phyloP scores from a whole-genome alignment of 1,139 yeast genomes.

The Blastobotrys persicus region DNA sequence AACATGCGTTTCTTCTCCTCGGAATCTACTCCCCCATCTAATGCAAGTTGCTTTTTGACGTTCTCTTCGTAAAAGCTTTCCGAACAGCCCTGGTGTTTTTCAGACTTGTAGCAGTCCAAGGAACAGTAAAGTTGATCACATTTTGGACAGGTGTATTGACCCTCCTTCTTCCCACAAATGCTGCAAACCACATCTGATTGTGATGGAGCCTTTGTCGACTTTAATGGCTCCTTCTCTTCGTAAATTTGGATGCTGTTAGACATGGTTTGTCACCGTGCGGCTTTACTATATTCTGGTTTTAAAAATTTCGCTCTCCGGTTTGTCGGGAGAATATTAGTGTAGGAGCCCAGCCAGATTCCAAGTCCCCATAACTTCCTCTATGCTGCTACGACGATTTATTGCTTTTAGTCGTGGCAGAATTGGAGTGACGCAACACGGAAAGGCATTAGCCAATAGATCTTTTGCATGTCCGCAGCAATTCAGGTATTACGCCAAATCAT shows the following conservation, averaged over 20 bases:
- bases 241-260: neutral
- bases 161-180: conserved; percentile 18
- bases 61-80: conserved; percentile 23
- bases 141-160: conserved; percentile 28
- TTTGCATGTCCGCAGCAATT: too few species aligned
- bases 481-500: neutral
- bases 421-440: too few species aligned
- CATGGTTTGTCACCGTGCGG: conserved; percentile 3
- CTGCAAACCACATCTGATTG: conserved; percentile 14
- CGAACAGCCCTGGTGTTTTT: conserved; percentile 23
- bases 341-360: neutral
- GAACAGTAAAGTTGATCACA: conserved; percentile 27
- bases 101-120: conserved; percentile 26
- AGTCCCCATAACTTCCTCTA: neutral
- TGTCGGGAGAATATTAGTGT: neutral
- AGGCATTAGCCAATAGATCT: too few species aligned
- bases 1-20: conserved; percentile 20
- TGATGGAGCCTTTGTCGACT: neutral
- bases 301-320: conserved; percentile 6
- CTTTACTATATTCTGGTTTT: neutral
- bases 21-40: conserved; percentile 8
- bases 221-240: neutral
- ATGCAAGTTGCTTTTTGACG: conserved; percentile 15
- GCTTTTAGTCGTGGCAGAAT: neutral
- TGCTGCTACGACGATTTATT: neutral